Conservation (phyloP, 345 rosid species). For the Iberis pinnata region DNA sequence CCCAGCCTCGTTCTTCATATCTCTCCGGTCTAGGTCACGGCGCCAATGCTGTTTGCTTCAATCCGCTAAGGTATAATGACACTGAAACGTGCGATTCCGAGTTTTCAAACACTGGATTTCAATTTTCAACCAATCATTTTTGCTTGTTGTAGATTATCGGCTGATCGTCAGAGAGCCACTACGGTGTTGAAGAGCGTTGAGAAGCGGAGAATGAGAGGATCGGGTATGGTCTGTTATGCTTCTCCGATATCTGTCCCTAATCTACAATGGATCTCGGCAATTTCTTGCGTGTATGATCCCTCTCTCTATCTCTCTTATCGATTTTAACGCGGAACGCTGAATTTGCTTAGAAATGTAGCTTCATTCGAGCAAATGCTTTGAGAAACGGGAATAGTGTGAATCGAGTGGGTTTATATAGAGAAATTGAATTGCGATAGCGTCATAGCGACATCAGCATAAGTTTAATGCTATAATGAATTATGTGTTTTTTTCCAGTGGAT, state of each 20-base stretch:
- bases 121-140: neutral
- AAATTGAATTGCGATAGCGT: neutral
- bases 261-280: conserved; percentile 68
- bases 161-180: conserved; percentile 23
- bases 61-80: conserved; percentile 47
- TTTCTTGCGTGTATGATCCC: conserved; percentile 56
- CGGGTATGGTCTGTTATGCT: conserved; percentile 54
- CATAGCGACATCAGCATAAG: neutral
- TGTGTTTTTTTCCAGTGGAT: conserved; percentile 36
- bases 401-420: neutral
- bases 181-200: conserved; percentile 12
- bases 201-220: conserved; percentile 42
- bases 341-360: neutral
- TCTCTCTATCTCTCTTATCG: neutral
- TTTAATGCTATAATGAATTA: conserved; percentile 3
- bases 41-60: conserved; percentile 36
- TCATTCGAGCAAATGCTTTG: neutral
- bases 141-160: conserved; percentile 35
- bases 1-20: conserved; percentile 14
- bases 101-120: neutral
- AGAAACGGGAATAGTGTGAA: neutral
- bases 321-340: neutral
- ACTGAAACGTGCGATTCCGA: neutral
- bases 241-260: conserved; percentile 41
- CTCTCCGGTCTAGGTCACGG: conserved; percentile 7